These are phyloP conservation scores for Solanum piurae DNA, from an alignment of 257 asterid species.

Conservation along the genomic window DNA sequence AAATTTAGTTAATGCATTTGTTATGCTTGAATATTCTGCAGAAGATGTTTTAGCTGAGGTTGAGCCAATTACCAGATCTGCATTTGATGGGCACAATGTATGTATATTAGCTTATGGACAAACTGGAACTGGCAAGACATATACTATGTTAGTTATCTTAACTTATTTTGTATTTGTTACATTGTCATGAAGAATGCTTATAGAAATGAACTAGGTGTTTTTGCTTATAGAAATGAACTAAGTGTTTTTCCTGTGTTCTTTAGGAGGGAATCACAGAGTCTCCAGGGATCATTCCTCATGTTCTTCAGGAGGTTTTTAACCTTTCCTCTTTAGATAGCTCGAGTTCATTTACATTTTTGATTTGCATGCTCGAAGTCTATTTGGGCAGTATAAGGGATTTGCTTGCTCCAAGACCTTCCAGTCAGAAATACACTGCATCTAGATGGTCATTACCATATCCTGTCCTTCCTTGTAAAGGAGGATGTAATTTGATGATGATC, in stretches of 20 bases:
- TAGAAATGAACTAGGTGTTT: neutral
- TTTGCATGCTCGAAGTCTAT: slow-evolving; percentile 41
- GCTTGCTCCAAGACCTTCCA: slow-evolving; percentile 27
- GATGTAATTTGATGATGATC: neutral
- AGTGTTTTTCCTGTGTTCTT: neutral
- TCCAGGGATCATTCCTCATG: slow-evolving; percentile 32
- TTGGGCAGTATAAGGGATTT: slow-evolving; percentile 30
- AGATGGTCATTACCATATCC: slow-evolving; percentile 19
- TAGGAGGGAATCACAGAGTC: slow-evolving; percentile 28
- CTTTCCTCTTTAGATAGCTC: slow-evolving; percentile 18
- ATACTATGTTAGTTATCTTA: slow-evolving; percentile 22
- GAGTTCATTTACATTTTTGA: slow-evolving; percentile 18
- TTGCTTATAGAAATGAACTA: neutral
- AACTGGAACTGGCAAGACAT: slow-evolving; percentile 41
- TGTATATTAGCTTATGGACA: slow-evolving; percentile 39
- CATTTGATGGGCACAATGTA: slow-evolving; percentile 34
- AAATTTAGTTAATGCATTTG: neutral
- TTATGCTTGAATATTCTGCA: slow-evolving; percentile 6
- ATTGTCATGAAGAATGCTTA: neutral
- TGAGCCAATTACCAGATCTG: slow-evolving; percentile 41
- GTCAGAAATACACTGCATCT: slow-evolving; percentile 12
- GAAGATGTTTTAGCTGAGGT: slow-evolving; percentile 35
- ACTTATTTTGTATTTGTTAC: neutral
- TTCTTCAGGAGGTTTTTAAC: slow-evolving; percentile 19
- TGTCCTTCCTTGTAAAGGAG: neutral